A percentile compares a stretch with the other conserved stretches of the same genome.
These are phyloP conservation scores for Rhynchosporium graminicola DNA, from an alignment of 2,329 filamentous ascomycete species.

Conservation along the genomic window DNA sequence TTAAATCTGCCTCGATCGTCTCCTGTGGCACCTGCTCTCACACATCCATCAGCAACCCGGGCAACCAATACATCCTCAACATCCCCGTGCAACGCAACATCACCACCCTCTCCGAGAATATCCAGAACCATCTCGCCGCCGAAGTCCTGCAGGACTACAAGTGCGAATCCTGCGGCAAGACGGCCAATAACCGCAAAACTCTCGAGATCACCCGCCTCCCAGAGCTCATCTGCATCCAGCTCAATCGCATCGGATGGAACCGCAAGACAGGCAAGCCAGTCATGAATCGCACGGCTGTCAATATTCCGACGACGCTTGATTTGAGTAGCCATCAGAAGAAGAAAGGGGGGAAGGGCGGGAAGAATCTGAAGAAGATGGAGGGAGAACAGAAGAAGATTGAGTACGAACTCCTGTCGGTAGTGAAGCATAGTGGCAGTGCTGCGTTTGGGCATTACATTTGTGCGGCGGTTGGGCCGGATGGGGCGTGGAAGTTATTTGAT, in stretches of 20 bases:
- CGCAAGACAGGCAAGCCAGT: neutral
- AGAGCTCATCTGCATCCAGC: conserved; percentile 35
- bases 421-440: conserved; percentile 36
- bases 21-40: conserved; percentile 35
- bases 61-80: conserved; percentile 34
- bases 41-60: conserved; percentile 24
- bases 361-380: too few relatives aligned
- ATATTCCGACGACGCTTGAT: conserved; percentile 31
- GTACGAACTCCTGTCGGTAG: conserved; percentile 39
- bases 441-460: conserved; percentile 35
- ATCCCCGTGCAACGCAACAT: conserved; percentile 34
- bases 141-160: conserved; percentile 34
- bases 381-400: conserved; percentile 17
- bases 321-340: conserved; percentile 27
- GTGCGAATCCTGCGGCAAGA: conserved; percentile 34
- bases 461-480: conserved; percentile 28
- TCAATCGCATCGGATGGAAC: conserved; percentile 35
- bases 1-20: conserved; percentile 26
- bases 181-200: conserved; percentile 21
- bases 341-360: too few relatives aligned
- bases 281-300: conserved; percentile 30
- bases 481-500: conserved; percentile 32
- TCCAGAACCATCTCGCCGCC: conserved; percentile 29
- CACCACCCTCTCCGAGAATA: conserved; percentile 30
- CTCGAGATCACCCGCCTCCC: conserved; percentile 32